Evolutionary conservation across 257 asterid species (phyloP), one percentile per base, ranked within the genome.

Genomic region (Solanum sparsipilum): DNA sequence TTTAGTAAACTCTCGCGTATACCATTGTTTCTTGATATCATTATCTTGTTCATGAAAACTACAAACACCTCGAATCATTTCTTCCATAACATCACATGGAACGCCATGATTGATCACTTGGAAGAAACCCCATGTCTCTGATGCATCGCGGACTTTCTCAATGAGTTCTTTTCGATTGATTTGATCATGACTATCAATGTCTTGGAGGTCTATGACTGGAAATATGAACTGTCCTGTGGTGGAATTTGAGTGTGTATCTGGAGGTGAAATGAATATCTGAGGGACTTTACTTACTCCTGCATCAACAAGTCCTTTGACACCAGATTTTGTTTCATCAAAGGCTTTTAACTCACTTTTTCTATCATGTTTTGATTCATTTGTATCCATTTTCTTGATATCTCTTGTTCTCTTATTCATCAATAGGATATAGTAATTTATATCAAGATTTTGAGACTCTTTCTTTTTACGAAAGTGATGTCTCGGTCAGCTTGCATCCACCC

Each of bases 291-390:
- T 46, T 41, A 83, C 46, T 60, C 90, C 92, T 39, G 89, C 82
- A 86, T 90, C 91, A 16, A 87, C 91, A 20, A 89, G 88, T 11
- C 91, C 91, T 39, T 89, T 89, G 39, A 89, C 92, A 32, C 90
- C 92, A 35, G 90, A 79, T 72, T 84, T 83, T 35, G 92, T 88
- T 65, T 88, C 92, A 32, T 88, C 92, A 81, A 90, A 90, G 4
- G 74, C 92, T 83, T 83, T 88, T 74, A 88, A 16, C 39, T 90
- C 89, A 11, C 9, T 84, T 11, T 87, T 38, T 46, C 92, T 39
- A 6, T 90, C 90, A 65, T 88, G 4, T 8, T 79, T 34, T 36
- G 82, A 68, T 31, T 87, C 75, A 4, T 15, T n/a, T 73, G 20
- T 46, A 74, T 75, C 91, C 91, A 85, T 90, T 68, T 38, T 41